Conservation (phyloP, 2,329 filamentous ascomycete species). For the Penicillium brasilianum region DNA sequence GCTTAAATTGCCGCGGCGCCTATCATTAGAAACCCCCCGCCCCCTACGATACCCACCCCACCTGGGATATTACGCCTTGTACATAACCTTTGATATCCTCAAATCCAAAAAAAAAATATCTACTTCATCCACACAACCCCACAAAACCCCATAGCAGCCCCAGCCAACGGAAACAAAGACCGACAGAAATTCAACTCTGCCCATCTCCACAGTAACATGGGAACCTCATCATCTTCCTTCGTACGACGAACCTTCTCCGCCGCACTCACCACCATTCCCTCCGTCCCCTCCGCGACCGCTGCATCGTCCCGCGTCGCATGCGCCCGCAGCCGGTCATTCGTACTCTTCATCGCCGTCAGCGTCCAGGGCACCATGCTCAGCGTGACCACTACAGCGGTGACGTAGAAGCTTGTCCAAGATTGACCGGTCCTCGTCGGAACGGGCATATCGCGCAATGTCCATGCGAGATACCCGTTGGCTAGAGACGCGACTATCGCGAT, state of each 20-base stretch:
- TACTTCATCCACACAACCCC: conserved; percentile 21
- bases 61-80: conserved; percentile 13
- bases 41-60: conserved; percentile 23
- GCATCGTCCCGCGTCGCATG: conserved; percentile 33
- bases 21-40: conserved; percentile 10
- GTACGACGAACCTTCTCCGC: conserved; percentile 27
- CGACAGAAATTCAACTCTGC: conserved; percentile 31
- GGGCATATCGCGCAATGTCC: conserved; percentile 22
- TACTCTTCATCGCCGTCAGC: conserved; percentile 29
- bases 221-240: conserved; percentile 28
- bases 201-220: conserved; percentile 29
- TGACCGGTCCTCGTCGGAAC: conserved; percentile 15
- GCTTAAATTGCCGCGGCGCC: neutral
- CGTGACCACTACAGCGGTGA: conserved; percentile 30
- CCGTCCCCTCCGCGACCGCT: conserved; percentile 28
- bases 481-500: conserved; percentile 59
- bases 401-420: conserved; percentile 27
- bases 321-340: conserved; percentile 33
- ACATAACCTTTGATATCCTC: conserved; percentile 14
- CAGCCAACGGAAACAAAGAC: conserved; percentile 30
- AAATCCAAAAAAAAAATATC: neutral
- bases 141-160: conserved; percentile 34
- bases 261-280: conserved; percentile 24
- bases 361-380: conserved; percentile 38
- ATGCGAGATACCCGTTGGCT: conserved; percentile 52